Evolutionary conservation across 345 rosid genomes (phyloP).

Genomic region (Cochlearia excelsa): DNA sequence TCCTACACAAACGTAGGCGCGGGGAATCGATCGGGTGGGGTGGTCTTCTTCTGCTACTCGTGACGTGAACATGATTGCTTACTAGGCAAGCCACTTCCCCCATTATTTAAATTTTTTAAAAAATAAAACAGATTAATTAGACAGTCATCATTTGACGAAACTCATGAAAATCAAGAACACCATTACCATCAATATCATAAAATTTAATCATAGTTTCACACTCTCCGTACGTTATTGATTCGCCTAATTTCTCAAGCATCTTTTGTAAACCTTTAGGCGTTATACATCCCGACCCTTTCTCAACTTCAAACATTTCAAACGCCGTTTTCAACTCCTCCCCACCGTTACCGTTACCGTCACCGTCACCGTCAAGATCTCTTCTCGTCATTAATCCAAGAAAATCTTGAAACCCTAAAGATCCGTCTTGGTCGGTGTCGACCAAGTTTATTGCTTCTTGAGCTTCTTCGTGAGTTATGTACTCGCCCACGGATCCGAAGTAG

Average conservation of each 20-base stretch:
- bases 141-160: conserved; percentile 74
- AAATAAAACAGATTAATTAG: background rate
- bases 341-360: conserved; percentile 42
- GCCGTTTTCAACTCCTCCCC: conserved; percentile 54
- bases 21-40: no score
- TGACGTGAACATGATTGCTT: no score
- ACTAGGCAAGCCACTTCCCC: no score
- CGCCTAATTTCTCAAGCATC: conserved; percentile 72
- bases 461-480: conserved; percentile 54
- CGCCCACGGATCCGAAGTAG: conserved; percentile 72
- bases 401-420: conserved; percentile 59
- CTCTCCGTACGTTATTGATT: conserved; percentile 57
- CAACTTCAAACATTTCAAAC: conserved; percentile 82
- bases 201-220: conserved; percentile 76
- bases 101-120: no score
- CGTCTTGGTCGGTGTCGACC: conserved; percentile 66
- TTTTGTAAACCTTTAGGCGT: conserved; percentile 73
- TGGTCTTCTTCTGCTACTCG: no score
- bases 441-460: conserved; percentile 57
- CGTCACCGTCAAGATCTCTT: conserved; percentile 30
- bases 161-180: conserved; percentile 80
- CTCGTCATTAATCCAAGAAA: conserved; percentile 58
- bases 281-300: conserved; percentile 74
- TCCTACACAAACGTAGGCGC: no score
- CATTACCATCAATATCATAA: conserved; percentile 78